Evolutionary conservation across 441 rosid species (phyloP), one percentile per base, ranked within the genome.

Genomic region (Pelargonium myrrhifolium): DNA sequence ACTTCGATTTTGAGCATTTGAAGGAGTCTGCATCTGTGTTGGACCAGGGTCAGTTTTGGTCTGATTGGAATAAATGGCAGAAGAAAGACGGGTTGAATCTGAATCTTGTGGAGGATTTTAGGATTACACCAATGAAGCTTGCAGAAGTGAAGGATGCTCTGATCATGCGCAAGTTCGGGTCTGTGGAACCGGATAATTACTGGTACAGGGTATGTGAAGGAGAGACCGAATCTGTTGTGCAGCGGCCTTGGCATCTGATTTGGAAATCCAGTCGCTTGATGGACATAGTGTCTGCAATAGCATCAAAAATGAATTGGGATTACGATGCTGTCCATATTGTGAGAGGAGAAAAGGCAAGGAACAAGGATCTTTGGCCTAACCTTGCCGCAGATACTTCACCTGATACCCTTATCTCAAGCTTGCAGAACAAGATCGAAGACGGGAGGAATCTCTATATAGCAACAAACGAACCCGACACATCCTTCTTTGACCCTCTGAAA

Each of bases 181-280:
- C 84, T 8, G 92, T 86, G 3, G 98, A 89, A 75, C 99, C 99
- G 0, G 97, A 94, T 53, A 91, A 94, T 72, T 92, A 92, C 69
- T 94, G 97, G 98, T 94, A 91, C 71, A 77, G 96, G 74, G 97
- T 94, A 22, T 91, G 97, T 37, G 99, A 94, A 80, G 99, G 99
- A 67, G 82, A 84, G 74, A 89, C 92, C 3, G 83, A 95, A 0
- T 89, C 88, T 72, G 81, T 80, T 68, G 73, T 94, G 7, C 85
- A 87, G 47, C 82, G 99, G 83, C 99, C 97, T 1, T 94, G 97
- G 97, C 86, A 88, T 12, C 78, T 95, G 0, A 67, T 91, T 70
- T 93, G 96, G 96, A 91, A 93, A 78, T 93, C 99, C 0, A 93
- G 92, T 90, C 86, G 97, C 67, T 69, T 93, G 74, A 93, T 93